phyloP scores from a whole-genome alignment of 768 basidiomycete genomes.

The Psilocybe cyanescens region DNA sequence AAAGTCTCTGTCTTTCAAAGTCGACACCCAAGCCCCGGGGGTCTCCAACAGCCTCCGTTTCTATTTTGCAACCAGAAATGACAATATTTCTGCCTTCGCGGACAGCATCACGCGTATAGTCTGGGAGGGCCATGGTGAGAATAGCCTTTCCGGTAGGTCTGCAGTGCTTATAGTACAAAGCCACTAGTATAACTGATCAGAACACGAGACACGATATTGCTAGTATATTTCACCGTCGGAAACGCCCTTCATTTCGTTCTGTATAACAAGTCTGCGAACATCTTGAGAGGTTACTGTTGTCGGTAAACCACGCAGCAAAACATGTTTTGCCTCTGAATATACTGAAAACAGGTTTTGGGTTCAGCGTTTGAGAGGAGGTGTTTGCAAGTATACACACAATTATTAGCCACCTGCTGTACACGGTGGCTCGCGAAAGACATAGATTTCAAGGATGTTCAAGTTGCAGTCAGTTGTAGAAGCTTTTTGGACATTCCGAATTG shows the following conservation, averaged over 20 bases:
- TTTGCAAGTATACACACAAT: neutral
- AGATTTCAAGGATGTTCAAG: neutral
- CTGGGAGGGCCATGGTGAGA: slow-evolving; percentile 54
- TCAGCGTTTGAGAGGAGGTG: neutral
- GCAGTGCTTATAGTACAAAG: slow-evolving; percentile 64
- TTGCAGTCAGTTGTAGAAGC: neutral
- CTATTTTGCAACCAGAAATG: slow-evolving; percentile 50
- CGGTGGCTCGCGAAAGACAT: neutral
- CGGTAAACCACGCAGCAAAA: slow-evolving; percentile 54
- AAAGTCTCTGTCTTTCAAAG: neutral
- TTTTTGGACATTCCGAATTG: neutral
- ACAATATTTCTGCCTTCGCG: slow-evolving; percentile 42
- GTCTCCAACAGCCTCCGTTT: slow-evolving; percentile 31
- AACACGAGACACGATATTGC: neutral
- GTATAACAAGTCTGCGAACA: slow-evolving; percentile 47
- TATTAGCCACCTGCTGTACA: neutral
- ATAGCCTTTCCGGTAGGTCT: slow-evolving; percentile 61
- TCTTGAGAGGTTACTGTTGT: slow-evolving; percentile 57
- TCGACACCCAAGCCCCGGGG: slow-evolving; percentile 12
- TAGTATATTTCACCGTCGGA: slow-evolving; percentile 39
- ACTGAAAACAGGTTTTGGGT: neutral
- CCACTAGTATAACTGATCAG: slow-evolving; percentile 40
- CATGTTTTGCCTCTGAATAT: slow-evolving; percentile 35
- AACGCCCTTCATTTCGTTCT: slow-evolving; percentile 48
- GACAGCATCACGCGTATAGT: slow-evolving; percentile 45